Percentiles rank a stretch among this genome's conserved stretches.
phyloP scores from a whole-genome alignment of 139 green algal genomes.

The Eudorina sp. region DNA sequence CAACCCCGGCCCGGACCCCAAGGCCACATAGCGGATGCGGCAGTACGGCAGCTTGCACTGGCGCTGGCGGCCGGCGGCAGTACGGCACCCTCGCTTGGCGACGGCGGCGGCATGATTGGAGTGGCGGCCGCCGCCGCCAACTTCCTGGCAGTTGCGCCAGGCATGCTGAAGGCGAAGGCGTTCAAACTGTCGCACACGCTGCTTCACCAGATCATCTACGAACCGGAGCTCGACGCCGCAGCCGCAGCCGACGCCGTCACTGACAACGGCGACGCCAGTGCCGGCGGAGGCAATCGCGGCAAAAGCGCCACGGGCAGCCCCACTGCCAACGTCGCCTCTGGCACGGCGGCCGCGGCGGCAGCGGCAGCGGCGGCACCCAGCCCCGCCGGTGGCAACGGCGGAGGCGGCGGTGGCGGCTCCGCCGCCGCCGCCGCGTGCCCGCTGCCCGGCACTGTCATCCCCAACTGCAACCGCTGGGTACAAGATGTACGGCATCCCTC shows the following conservation, averaged over 20 bases:
- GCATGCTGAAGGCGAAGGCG: background rate
- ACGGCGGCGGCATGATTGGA: background rate
- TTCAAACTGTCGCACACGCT: conserved; percentile 12
- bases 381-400: background rate
- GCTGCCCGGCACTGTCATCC: too few species aligned
- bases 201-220: background rate
- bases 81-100: background rate
- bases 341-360: too few species aligned
- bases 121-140: background rate
- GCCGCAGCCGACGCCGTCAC: background rate
- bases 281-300: background rate
- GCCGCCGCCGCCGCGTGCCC: too few species aligned
- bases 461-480: background rate
- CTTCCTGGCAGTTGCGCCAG: background rate
- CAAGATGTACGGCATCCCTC: conserved; percentile 9
- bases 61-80: background rate
- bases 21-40: background rate
- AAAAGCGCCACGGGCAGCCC: too few species aligned
- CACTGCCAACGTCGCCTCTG: too few species aligned
- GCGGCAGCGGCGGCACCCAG: too few species aligned
- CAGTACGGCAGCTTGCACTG: background rate
- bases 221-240: background rate
- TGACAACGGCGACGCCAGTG: background rate
- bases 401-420: background rate
- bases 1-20: background rate